These are phyloP conservation scores for Phyllosticta paracitricarpa DNA, from an alignment of 2,329 filamentous ascomycete species.

Conservation along the genomic window DNA sequence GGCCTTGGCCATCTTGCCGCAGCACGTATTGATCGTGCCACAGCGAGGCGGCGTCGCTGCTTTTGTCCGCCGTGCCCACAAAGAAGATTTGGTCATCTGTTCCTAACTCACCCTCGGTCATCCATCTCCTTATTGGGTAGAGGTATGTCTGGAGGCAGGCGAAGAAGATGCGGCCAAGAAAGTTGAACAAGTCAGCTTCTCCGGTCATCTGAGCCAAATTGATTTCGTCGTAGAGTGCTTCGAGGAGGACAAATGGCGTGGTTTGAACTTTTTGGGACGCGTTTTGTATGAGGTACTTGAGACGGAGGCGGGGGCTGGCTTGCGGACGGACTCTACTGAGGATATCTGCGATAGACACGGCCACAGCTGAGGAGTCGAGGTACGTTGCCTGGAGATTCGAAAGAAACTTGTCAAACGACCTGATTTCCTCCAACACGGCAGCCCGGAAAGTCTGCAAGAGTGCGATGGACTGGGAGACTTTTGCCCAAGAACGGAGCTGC, in stretches of 20 bases:
- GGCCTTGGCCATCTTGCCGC: slow-evolving; percentile 48
- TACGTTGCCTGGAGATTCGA: slow-evolving; percentile 52
- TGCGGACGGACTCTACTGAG: slow-evolving; percentile 46
- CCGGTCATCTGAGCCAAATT: slow-evolving; percentile 61
- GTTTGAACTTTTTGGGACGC: slow-evolving; percentile 15
- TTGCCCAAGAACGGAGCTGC: slow-evolving; percentile 40
- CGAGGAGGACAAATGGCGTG: slow-evolving; percentile 62
- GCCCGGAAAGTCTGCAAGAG: slow-evolving; percentile 61
- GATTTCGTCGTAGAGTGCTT: slow-evolving; percentile 63
- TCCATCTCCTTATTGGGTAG: slow-evolving; percentile 71
- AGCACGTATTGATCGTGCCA: slow-evolving; percentile 71
- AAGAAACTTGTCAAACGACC: slow-evolving; percentile 48
- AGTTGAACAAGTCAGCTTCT: slow-evolving; percentile 50
- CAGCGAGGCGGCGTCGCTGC: slow-evolving; percentile 52
- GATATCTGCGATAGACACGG: slow-evolving; percentile 58
- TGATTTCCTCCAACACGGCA: slow-evolving; percentile 48
- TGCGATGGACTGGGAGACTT: slow-evolving; percentile 23
- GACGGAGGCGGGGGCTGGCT: slow-evolving; percentile 46
- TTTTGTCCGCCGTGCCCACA: slow-evolving; percentile 48
- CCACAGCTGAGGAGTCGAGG: slow-evolving; percentile 44
- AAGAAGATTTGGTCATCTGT: slow-evolving; percentile 65
- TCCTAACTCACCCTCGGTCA: slow-evolving; percentile 64
- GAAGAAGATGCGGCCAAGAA: slow-evolving; percentile 62
- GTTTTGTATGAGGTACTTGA: slow-evolving; percentile 50
- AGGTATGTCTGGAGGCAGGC: slow-evolving; percentile 76